phyloP scores from a whole-genome alignment of 306 rosid species.

The Hippophae rhamnoides region DNA sequence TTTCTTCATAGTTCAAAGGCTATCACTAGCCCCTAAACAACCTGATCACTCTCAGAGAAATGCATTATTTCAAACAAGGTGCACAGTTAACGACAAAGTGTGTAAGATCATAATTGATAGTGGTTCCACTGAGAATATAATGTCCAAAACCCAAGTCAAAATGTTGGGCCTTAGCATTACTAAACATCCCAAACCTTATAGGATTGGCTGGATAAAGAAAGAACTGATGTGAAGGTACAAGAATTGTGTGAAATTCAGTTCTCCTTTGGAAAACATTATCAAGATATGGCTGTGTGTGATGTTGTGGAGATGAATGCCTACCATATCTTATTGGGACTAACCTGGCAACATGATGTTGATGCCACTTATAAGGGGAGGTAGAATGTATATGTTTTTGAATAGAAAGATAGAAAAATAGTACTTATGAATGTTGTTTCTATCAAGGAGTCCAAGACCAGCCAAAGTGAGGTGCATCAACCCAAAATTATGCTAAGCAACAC shows the following conservation, averaged over 20 bases:
- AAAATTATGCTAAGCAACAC: too few species aligned
- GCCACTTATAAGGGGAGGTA: not conserved
- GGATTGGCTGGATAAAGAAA: not conserved
- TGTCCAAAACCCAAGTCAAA: not conserved
- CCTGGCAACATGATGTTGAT: not conserved
- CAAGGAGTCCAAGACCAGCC: not conserved
- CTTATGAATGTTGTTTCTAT: too few species aligned
- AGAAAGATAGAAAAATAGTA: not conserved
- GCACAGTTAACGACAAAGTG: not conserved
- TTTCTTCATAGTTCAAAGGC: too few species aligned
- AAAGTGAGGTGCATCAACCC: too few species aligned
- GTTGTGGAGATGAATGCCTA: not conserved
- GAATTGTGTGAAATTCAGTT: not conserved
- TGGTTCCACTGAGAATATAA: not conserved
- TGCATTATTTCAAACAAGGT: not conserved
- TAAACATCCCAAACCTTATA: not conserved
- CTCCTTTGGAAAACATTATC: not conserved
- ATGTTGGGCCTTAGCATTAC: not conserved
- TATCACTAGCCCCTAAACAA: not conserved
- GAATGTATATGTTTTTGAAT: not conserved
- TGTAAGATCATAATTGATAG: slow-evolving; percentile 1
- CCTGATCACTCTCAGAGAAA: not conserved
- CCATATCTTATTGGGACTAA: not conserved
- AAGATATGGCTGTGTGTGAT: not conserved
- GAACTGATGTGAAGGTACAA: not conserved